Percentiles rank a stretch among this genome's conserved stretches.
Conservation (phyloP, 495 filamentous ascomycete genomes). For the Jackrogersella minutella region DNA sequence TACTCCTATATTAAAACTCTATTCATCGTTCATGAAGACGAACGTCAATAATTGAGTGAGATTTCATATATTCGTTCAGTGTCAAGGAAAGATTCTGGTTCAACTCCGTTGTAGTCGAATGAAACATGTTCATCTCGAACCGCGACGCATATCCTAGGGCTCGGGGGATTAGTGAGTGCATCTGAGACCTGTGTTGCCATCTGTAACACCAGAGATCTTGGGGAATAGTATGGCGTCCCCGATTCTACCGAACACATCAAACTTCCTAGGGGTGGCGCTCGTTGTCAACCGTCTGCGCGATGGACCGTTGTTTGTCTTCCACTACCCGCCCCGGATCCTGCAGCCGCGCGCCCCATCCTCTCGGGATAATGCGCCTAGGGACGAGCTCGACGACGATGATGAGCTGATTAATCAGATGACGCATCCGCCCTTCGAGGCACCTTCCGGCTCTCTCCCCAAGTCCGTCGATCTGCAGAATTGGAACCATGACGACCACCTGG, state of each 20-base stretch:
- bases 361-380: conserved; percentile 44
- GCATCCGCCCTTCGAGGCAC: conserved; percentile 41
- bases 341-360: conserved; percentile 40
- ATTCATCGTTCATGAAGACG: not conserved
- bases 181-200: conserved; percentile 38
- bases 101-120: not conserved
- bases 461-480: conserved; percentile 57
- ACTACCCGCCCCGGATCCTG: conserved; percentile 72
- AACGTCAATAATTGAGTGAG: not conserved
- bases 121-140: conserved; percentile 2
- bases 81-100: not conserved
- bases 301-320: conserved; percentile 87
- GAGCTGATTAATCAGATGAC: conserved; percentile 47
- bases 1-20: too few species aligned
- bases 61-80: not conserved
- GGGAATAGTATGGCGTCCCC: conserved; percentile 51
- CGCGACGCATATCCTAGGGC: conserved; percentile 8
- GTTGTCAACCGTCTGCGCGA: conserved; percentile 82
- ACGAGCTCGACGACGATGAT: conserved; percentile 55
- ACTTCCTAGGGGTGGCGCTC: conserved; percentile 77
- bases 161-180: conserved; percentile 25
- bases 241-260: conserved; percentile 57
- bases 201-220: conserved; percentile 18
- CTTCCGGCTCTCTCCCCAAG: conserved; percentile 46
- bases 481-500: conserved; percentile 64